Evolutionary conservation across 306 rosid species (phyloP).

Genomic region (Dalbergia cochinchinensis): DNA sequence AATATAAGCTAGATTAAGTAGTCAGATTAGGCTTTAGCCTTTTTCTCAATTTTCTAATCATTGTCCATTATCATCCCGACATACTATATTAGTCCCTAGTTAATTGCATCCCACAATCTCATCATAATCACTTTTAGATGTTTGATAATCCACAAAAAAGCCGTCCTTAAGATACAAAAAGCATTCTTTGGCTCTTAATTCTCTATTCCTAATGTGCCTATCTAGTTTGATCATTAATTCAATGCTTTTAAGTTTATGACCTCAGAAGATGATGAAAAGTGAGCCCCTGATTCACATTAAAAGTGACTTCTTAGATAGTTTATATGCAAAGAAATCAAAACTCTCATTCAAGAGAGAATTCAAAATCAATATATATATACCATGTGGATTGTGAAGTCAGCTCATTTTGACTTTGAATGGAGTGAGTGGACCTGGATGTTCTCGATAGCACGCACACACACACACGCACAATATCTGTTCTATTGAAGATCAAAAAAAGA

Average conservation of each 20-base stretch:
- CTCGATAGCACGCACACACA: conserved; percentile 9
- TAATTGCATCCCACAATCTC: conserved; percentile 57
- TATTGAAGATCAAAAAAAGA: conserved; percentile 24
- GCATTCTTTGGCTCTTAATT: conserved; percentile 21
- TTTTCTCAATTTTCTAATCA: conserved; percentile 42
- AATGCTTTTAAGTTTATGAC: conserved; percentile 47
- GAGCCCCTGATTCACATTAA: conserved; percentile 31
- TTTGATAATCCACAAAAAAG: conserved; percentile 43
- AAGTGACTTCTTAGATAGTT: conserved; percentile 51
- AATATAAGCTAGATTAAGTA: conserved; percentile 3
- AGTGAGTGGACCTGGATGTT: conserved; percentile 45
- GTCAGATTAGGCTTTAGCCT: conserved; percentile 35
- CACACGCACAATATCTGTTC: background rate
- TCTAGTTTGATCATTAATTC: background rate
- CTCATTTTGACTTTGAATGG: conserved; percentile 61
- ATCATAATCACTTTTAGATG: conserved; percentile 59
- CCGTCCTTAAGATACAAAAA: conserved; percentile 10
- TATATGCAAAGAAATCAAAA: conserved; percentile 38
- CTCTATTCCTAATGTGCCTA: conserved; percentile 13
- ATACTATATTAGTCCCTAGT: conserved; percentile 51
- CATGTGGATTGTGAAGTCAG: conserved; percentile 49
- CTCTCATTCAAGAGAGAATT: conserved; percentile 34
- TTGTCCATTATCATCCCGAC: conserved; percentile 71
- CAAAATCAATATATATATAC: conserved; percentile 3
- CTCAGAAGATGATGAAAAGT: conserved; percentile 53